A percentile compares a stretch with the other conserved stretches of the same genome.
Conservation (phyloP, 2,329 filamentous ascomycete species). For the Hymenoscyphus linearis region DNA sequence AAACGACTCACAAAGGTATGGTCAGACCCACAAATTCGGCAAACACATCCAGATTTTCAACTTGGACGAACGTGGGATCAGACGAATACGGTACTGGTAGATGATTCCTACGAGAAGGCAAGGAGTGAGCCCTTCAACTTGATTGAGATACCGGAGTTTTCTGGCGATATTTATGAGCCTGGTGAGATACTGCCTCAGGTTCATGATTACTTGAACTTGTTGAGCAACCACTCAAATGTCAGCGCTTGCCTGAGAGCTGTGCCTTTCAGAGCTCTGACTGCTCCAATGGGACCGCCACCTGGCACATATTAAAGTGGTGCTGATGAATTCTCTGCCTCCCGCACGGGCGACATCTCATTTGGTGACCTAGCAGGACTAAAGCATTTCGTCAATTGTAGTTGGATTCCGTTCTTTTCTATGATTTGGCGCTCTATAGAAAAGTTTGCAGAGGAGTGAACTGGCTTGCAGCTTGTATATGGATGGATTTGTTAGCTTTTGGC, state of each 20-base stretch:
- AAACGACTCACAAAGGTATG: slow-evolving; percentile 76
- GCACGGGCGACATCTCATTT: background rate
- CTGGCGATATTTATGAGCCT: slow-evolving; percentile 39
- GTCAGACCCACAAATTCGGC: slow-evolving; percentile 43
- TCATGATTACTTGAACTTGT: slow-evolving; percentile 54
- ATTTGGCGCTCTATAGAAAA: background rate
- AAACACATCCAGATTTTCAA: slow-evolving; percentile 40
- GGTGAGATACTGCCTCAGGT: slow-evolving; percentile 48
- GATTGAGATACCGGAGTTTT: slow-evolving; percentile 74
- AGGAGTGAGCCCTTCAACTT: slow-evolving; percentile 79
- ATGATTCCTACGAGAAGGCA: slow-evolving; percentile 79
- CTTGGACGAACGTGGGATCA: slow-evolving; percentile 61
- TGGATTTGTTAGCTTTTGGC: background rate
- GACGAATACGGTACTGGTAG: slow-evolving; percentile 81
- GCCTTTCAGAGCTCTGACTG: slow-evolving; percentile 41
- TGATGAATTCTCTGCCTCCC: background rate
- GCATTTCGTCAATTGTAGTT: background rate
- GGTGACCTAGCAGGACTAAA: background rate
- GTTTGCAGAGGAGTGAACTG: background rate
- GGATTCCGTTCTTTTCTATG: background rate
- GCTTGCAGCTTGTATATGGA: slow-evolving; percentile 3
- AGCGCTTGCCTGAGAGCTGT: slow-evolving; percentile 52
- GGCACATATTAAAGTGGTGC: background rate
- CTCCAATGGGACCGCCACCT: background rate
- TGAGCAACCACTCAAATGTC: slow-evolving; percentile 52